Percentiles rank a stretch among this genome's conserved stretches.
phyloP scores from a whole-genome alignment of 23 red algal species.

The Gracilariopsis chorda region DNA sequence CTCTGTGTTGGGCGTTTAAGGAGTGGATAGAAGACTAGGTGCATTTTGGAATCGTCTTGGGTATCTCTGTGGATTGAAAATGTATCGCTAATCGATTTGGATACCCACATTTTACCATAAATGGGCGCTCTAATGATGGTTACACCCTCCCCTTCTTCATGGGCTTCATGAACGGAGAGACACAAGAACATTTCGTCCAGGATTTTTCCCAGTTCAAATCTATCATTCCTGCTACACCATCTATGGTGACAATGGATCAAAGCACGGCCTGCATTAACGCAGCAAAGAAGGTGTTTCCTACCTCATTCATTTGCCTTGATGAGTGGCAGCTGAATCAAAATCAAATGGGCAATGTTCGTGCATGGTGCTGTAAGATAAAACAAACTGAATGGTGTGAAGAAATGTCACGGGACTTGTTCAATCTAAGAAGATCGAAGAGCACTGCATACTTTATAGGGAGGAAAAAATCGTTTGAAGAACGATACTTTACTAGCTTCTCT shows the following conservation, averaged over 20 bases:
- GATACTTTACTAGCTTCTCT: neutral
- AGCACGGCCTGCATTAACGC: neutral
- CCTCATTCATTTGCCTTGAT: neutral
- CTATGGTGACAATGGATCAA: constrained; percentile 8
- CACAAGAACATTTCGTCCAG: neutral
- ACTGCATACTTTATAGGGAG: neutral
- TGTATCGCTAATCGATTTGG: neutral
- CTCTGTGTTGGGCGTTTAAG: neutral
- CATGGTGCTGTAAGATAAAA: neutral
- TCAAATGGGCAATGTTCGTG: neutral
- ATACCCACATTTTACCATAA: neutral
- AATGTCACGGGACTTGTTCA: neutral
- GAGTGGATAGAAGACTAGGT: constrained; percentile 11
- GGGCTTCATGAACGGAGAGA: neutral
- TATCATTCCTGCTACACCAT: neutral
- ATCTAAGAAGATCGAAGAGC: neutral
- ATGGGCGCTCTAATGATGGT: constrained; percentile 10
- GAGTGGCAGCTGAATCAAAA: neutral
- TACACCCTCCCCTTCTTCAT: neutral
- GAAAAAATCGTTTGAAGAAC: neutral
- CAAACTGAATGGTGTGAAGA: neutral
- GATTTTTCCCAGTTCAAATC: neutral
- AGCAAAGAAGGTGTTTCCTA: neutral
- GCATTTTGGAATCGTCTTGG: constrained; percentile 10
- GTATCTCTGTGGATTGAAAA: constrained; percentile 11